These are phyloP conservation scores for Gentiana dahurica DNA, from an alignment of 257 asterid species.

Conservation along the genomic window DNA sequence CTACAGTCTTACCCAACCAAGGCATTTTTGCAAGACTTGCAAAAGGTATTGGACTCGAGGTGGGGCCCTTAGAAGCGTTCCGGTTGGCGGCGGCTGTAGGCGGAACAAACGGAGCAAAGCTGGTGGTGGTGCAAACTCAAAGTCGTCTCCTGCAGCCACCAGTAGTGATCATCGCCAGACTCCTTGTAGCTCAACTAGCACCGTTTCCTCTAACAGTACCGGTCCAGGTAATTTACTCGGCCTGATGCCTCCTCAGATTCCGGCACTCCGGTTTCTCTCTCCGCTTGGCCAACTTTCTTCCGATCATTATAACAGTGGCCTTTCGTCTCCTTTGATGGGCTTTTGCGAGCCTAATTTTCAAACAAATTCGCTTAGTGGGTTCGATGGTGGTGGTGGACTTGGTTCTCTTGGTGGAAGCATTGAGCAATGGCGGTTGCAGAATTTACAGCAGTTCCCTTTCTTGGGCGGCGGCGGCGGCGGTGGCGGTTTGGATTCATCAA, in stretches of 20 bases:
- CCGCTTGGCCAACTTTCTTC: slow-evolving; percentile 49
- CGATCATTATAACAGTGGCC: slow-evolving; percentile 32
- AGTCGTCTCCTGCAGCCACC: slow-evolving; percentile 33
- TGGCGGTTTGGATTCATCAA: slow-evolving; percentile 16
- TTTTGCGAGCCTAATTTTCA: slow-evolving; percentile 41
- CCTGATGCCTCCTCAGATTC: slow-evolving; percentile 34
- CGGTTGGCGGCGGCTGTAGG: slow-evolving; percentile 88
- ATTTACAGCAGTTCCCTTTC: slow-evolving; percentile 53
- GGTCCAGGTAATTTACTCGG: slow-evolving; percentile 24
- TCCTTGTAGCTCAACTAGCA: slow-evolving; percentile 38
- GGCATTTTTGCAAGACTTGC: slow-evolving; percentile 96
- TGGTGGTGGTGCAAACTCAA: slow-evolving; percentile 24
- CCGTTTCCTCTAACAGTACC: slow-evolving; percentile 29
- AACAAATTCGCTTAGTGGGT: slow-evolving; percentile 19
- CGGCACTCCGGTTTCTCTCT: slow-evolving; percentile 49
- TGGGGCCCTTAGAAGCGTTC: slow-evolving; percentile 81
- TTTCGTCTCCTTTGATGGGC: slow-evolving; percentile 27
- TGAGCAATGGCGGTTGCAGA: slow-evolving; percentile 70
- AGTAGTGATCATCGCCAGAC: slow-evolving; percentile 35
- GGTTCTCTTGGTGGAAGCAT: slow-evolving; percentile 29
- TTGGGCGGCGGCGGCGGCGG: slow-evolving; percentile 23
- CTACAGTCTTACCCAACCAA: slow-evolving; percentile 83
- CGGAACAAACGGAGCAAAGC: slow-evolving; percentile 64
- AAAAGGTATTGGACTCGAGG: slow-evolving; percentile 89
- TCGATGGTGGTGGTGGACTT: slow-evolving; percentile 20